Conservation (phyloP, 441 rosid species). For the Pelargonium myrrhifolium region DNA sequence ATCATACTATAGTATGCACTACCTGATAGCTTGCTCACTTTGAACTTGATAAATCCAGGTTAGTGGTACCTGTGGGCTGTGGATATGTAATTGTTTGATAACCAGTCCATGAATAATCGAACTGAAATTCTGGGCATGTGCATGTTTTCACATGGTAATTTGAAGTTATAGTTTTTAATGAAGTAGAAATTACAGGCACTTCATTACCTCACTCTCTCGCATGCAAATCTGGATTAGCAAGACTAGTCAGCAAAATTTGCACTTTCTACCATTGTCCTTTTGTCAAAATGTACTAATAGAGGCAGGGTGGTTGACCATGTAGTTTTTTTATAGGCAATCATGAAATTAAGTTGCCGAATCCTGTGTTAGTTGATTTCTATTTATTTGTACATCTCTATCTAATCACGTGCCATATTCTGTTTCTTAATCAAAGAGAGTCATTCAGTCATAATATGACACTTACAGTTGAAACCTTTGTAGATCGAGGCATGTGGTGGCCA, state of each 20-base stretch:
- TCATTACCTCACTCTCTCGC: neutral
- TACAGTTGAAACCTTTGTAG: constrained; percentile 32
- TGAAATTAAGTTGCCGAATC: neutral
- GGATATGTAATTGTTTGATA: too few relatives aligned
- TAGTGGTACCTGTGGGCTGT: too few relatives aligned
- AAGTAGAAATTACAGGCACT: neutral
- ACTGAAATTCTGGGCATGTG: too few relatives aligned
- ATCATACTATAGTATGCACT: too few relatives aligned
- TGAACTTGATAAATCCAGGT: too few relatives aligned
- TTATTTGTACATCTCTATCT: neutral
- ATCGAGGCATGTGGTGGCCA: constrained; percentile 83
- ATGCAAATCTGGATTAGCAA: neutral
- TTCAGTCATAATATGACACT: neutral
- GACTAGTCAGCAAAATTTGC: neutral
- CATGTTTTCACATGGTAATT: too few relatives aligned
- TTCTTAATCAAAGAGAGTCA: neutral
- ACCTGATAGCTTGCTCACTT: too few relatives aligned
- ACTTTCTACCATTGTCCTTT: neutral
- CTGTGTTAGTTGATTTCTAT: neutral
- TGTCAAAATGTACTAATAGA: neutral
- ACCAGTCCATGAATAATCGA: too few relatives aligned
- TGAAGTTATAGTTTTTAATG: neutral
- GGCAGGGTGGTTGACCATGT: neutral
- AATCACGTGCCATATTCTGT: neutral
- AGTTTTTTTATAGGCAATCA: neutral